Evolutionary conservation across 306 rosid genomes (phyloP).

Genomic region (Rosa lucieae): DNA sequence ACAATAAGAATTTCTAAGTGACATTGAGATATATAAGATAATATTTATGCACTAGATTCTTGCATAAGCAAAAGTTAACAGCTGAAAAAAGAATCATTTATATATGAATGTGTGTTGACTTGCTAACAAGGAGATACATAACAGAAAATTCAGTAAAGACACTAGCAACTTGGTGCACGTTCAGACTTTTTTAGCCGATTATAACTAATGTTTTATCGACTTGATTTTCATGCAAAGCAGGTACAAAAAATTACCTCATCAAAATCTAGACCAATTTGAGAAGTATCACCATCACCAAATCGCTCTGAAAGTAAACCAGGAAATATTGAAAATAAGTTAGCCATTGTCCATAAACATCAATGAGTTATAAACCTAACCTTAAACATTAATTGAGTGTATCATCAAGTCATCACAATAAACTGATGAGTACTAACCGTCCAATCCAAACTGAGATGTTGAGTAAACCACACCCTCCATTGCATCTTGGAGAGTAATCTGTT

Average conservation of each 20-base stretch:
- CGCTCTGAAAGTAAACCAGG: slow-evolving; percentile 63
- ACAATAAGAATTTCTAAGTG: slow-evolving; percentile 21
- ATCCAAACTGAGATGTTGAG: slow-evolving; percentile 92
- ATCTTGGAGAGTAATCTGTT: slow-evolving; percentile 98
- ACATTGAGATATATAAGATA: neutral
- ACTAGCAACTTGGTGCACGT: neutral
- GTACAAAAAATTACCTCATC: slow-evolving; percentile 70
- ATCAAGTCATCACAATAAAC: slow-evolving; percentile 14
- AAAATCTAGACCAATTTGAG: slow-evolving; percentile 97
- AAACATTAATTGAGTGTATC: neutral
- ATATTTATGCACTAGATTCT: neutral
- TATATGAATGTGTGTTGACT: neutral
- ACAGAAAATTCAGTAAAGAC: neutral
- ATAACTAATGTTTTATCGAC: neutral
- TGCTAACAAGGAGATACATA: neutral
- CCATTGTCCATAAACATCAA: neutral
- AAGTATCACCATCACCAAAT: slow-evolving; percentile 97
- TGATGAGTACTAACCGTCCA: slow-evolving; percentile 72
- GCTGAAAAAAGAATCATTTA: neutral
- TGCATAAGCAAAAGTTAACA: neutral
- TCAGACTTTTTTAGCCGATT: neutral
- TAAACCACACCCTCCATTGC: slow-evolving; percentile 91
- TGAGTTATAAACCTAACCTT: neutral
- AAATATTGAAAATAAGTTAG: slow-evolving; percentile 23
- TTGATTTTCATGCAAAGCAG: slow-evolving; percentile 1